Evolutionary conservation across 2,329 filamentous ascomycete species (phyloP).

Genomic region (Aspergillus sp.): DNA sequence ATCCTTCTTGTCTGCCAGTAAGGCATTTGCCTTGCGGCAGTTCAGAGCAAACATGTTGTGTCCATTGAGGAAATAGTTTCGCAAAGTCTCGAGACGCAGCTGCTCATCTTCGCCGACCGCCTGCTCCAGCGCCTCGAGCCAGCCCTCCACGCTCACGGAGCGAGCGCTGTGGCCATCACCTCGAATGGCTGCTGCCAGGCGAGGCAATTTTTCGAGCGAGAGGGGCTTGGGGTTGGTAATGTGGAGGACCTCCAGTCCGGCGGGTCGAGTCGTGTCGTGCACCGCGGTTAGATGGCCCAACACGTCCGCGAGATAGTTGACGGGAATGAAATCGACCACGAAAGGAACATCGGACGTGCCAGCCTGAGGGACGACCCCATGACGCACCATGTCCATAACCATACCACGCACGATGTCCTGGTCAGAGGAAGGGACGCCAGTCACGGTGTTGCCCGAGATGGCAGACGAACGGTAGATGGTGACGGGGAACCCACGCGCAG

Average conservation of each 20-base stretch:
- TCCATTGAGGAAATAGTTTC: not conserved
- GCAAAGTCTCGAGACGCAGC: not conserved
- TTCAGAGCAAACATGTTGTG: constrained; percentile 6
- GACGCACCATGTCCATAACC: constrained; percentile 1
- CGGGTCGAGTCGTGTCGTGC: not conserved
- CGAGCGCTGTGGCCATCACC: not conserved
- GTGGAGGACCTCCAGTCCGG: not conserved
- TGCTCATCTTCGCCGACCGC: not conserved
- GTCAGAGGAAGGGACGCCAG: not conserved
- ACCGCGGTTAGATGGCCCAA: not conserved
- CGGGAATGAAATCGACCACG: constrained; percentile 5
- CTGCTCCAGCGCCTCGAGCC: not conserved
- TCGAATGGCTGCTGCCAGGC: not conserved
- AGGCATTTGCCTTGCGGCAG: not conserved
- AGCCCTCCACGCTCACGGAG: not conserved
- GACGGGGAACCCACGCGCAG: constrained; percentile 3
- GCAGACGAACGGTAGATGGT: constrained; percentile 5
- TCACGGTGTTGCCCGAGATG: not conserved
- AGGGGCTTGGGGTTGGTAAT: not conserved
- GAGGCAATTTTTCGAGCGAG: not conserved
- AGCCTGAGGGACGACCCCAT: not conserved
- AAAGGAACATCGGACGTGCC: not conserved
- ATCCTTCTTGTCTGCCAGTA: not conserved
- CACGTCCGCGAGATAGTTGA: not conserved
- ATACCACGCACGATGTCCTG: constrained; percentile 2